Base-by-base conservation (phyloP, 2,329 filamentous ascomycete species). In the Pestalotiopsis sp. region DNA sequence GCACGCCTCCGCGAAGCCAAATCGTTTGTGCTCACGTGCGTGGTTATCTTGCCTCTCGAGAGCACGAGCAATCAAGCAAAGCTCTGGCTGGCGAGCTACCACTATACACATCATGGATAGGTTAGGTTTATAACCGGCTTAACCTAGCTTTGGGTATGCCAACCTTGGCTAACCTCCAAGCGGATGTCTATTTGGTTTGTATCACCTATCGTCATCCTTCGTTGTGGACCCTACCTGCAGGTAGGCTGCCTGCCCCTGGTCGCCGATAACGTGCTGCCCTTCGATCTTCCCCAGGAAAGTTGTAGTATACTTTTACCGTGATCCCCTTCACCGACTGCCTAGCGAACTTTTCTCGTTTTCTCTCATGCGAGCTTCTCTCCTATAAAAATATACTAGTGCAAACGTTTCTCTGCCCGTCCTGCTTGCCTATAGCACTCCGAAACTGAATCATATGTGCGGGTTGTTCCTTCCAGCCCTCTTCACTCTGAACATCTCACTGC, bases 361-460 rank as follows among this genome's bases (percentile, higher is more conserved):
- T 39, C n/a, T 20, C 26, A 17, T 26, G 7, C 17, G n/a, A 20
- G 35, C 30, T 39, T 35, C 4, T 35, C 58, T 39, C 17, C 24
- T 20, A 38, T 60, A 17, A 35, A 35, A 35, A 35, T 35, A 20
- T 20, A 17, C 6, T 40, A 26, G 58, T 40, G 17, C 30, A 44
- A 65, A 65, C 30, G 62, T 9, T n/a, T 20, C 38, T 44, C 14
- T 39, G 55, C 13, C 35, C 44, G 30, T 35, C 30, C 59, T 56
- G 55, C 59, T 52, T 17, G 58, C 17, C 9, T n/a, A 17, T 20
- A 52, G 10, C 17, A n/a, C 44, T 52, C 44, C 20, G 44, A n/a
- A 35, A 7, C 44, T n/a, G 40, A 64, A 67, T 65, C 63, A 70
- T 69, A 72, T 72, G 72, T 69, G 70, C 71, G 67, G 69, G 68